Evolutionary conservation across 345 rosid species (phyloP).

Genomic region (Diplotaxis tenuifolia): DNA sequence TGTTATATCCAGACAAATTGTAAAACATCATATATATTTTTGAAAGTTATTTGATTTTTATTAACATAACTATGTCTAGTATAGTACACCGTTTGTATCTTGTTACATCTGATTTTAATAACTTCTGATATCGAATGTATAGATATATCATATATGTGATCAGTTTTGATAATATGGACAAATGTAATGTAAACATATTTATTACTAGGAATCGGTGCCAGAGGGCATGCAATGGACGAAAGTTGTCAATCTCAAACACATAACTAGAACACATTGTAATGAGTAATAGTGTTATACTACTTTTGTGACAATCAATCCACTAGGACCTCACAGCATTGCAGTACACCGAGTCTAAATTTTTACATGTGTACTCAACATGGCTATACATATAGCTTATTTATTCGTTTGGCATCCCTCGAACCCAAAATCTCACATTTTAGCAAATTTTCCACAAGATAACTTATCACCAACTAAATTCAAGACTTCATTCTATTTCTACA

Average conservation of each 20-base stretch:
- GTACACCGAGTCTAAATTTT: too few relatives aligned
- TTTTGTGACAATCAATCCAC: too few relatives aligned
- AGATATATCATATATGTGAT: background rate
- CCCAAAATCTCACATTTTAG: too few relatives aligned
- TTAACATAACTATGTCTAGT: background rate
- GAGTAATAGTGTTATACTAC: too few relatives aligned
- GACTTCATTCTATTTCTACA: too few relatives aligned
- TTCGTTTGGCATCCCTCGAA: too few relatives aligned
- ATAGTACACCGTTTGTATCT: background rate
- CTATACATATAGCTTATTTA: too few relatives aligned
- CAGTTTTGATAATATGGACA: background rate
- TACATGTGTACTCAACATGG: too few relatives aligned
- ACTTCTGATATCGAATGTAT: background rate
- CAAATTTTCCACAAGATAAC: too few relatives aligned
- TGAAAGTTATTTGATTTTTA: background rate
- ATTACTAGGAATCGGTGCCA: background rate
- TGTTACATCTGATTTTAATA: too few relatives aligned
- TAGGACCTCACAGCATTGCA: too few relatives aligned
- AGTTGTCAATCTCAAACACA: background rate
- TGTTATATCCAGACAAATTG: background rate
- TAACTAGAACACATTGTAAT: background rate
- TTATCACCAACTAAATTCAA: too few relatives aligned
- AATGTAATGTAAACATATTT: background rate
- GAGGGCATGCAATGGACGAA: background rate
- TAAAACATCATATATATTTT: background rate